Base-by-base conservation (phyloP, 2,329 filamentous ascomycete species). In the Pseudonectria buxi region DNA sequence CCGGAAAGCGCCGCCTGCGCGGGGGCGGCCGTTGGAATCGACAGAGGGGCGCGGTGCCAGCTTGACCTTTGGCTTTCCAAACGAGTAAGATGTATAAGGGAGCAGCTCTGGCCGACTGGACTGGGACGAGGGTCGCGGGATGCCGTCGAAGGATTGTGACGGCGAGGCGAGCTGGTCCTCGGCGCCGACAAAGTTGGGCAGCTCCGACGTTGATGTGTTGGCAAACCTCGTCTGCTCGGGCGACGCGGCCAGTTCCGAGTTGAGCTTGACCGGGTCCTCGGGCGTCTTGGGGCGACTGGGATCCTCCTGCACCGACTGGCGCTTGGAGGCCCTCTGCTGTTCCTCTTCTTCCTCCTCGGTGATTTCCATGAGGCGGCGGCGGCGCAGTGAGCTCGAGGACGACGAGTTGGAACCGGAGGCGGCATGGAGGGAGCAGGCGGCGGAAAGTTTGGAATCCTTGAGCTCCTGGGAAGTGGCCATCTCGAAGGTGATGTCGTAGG, bases 341-440 rank as follows among this genome's bases (percentile, higher is more conserved):
- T 81, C 78, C 52, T 94, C 88, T 55, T 94, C 87, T 35, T 83
- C 85, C 64, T 92, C 86, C 63, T 96, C 92, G n/a, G 83, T 81
- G 57, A 96, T 95, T 64, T 94, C 90, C 65, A 90, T 83, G 50
- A 96, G 68, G 47, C 86, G 81, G 51, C 82, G 77, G 54, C 81
- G 74, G 40, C 83, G 78, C 46, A 88, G 68, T 5, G 87, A 94
- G 56, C 84, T 88, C 32, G 78, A 84, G 4, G 86, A 90, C 10
- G 89, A 94, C 16, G 83, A 87, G 47, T 81, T 86, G 14, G 90
- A 94, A 26, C 82, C 83, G 10, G 86, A 86, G 7, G 88, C 86
- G 26, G 89, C 84, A 62, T 95, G 88, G 35, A 95, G 69, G 28
- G 88, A 88, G 62, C 89, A 95, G 35, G 86, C 86, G 24, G 88